Evolutionary conservation across 1,139 yeast species (phyloP).

Genomic region (Saccharomycopsis hybrid): DNA sequence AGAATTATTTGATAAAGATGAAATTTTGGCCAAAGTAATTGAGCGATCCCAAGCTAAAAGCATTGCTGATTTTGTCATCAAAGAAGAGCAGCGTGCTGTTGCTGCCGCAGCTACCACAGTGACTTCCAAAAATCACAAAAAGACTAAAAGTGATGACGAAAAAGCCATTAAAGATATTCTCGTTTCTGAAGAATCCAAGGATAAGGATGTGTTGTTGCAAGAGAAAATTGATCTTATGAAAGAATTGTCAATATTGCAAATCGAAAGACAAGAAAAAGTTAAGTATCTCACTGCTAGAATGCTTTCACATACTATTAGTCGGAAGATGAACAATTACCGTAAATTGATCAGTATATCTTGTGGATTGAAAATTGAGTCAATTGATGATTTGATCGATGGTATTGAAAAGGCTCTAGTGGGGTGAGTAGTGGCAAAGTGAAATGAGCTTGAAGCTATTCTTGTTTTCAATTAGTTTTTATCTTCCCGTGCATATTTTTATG

Average conservation of each 20-base stretch:
- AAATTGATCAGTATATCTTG: conserved; percentile 71
- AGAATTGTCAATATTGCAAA: conserved; percentile 48
- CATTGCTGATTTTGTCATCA: conserved; percentile 19
- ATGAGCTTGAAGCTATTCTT: too few species aligned
- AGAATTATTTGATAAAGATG: conserved; percentile 4
- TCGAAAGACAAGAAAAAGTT: conserved; percentile 42
- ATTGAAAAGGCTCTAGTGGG: conserved; percentile 25
- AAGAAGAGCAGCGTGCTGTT: conserved; percentile 7
- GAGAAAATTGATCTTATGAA: conserved; percentile 30
- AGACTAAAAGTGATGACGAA: background rate
- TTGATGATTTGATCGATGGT: conserved; percentile 32
- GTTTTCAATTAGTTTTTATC: too few species aligned
- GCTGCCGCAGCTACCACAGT: background rate
- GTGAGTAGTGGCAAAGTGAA: too few species aligned
- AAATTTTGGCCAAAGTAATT: conserved; percentile 8
- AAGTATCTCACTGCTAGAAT: conserved; percentile 34
- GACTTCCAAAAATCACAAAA: background rate
- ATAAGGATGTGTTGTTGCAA: background rate
- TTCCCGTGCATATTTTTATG: too few species aligned
- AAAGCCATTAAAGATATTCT: too few species aligned
- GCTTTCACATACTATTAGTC: conserved; percentile 28
- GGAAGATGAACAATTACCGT: conserved; percentile 73
- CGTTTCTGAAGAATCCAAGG: too few species aligned
- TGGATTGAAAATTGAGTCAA: conserved; percentile 71
- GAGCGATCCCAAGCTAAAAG: conserved; percentile 20